A percentile compares a stretch with the other conserved stretches of the same genome.
phyloP scores from a whole-genome alignment of 225 moss, liverwort and hornwort species.

The Sphagnum contortum region DNA sequence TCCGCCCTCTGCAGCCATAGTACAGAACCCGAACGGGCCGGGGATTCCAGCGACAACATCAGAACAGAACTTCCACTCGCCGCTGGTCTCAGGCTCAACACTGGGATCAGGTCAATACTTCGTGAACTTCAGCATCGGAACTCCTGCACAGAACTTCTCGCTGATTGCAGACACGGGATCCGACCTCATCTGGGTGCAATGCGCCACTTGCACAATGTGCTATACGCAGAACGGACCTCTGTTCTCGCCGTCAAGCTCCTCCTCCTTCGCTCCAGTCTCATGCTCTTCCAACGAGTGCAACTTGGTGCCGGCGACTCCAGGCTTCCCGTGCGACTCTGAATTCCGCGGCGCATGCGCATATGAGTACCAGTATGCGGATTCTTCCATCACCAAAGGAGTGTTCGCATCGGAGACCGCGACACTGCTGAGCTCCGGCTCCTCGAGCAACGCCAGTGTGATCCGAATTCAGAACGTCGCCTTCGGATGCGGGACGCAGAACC shows the following conservation, averaged over 20 bases:
- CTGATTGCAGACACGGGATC: slow-evolving; percentile 30
- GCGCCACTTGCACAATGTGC: slow-evolving; percentile 7
- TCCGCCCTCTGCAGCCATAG: no score
- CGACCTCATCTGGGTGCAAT: slow-evolving; percentile 24
- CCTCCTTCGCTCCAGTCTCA: background rate
- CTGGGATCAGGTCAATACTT: slow-evolving; percentile 26
- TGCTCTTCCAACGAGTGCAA: background rate
- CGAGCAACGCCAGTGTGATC: slow-evolving; percentile 5
- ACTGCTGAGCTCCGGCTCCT: slow-evolving; percentile 14
- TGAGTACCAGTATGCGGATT: slow-evolving; percentile 25
- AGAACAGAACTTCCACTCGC: slow-evolving; percentile 11
- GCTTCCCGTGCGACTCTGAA: slow-evolving; percentile 7
- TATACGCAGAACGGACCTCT: background rate
- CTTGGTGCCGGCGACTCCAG: slow-evolving; percentile 6
- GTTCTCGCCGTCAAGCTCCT: background rate
- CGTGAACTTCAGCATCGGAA: slow-evolving; percentile 20
- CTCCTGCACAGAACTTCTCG: slow-evolving; percentile 22
- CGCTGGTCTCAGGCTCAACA: slow-evolving; percentile 14
- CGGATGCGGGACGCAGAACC: slow-evolving; percentile 26
- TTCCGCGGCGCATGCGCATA: slow-evolving; percentile 23
- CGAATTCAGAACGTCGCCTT: slow-evolving; percentile 17
- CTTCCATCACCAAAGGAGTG: slow-evolving; percentile 16
- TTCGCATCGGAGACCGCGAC: slow-evolving; percentile 26
- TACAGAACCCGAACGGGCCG: no score
- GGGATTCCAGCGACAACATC: no score